Evolutionary conservation across 2,329 filamentous ascomycete genomes (phyloP).

Genomic region (Pestalotiopsis sp.): DNA sequence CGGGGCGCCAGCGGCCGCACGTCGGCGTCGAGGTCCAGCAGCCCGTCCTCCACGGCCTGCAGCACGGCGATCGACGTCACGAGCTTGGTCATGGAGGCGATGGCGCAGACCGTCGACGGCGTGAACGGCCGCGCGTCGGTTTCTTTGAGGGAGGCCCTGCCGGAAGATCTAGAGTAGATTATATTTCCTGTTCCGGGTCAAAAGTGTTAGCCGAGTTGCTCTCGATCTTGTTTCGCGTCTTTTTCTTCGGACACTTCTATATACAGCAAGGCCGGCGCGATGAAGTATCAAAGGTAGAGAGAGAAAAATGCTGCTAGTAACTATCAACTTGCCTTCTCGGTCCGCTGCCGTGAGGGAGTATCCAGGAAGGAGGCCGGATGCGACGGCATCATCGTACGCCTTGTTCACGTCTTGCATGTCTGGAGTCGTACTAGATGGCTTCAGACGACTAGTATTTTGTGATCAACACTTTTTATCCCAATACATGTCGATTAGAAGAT

Average conservation of each 20-base stretch:
- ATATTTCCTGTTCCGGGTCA: slow-evolving; percentile 18
- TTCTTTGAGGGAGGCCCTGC: slow-evolving; percentile 21
- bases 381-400: not conserved
- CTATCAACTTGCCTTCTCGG: not conserved
- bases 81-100: slow-evolving; percentile 41
- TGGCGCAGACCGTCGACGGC: slow-evolving; percentile 19
- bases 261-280: too few relatives aligned
- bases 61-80: slow-evolving; percentile 53
- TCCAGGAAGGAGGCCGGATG: not conserved
- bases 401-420: not conserved
- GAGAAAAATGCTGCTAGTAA: too few relatives aligned
- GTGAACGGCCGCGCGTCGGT: slow-evolving; percentile 24
- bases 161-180: slow-evolving; percentile 24
- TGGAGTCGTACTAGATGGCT: too few relatives aligned
- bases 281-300: too few relatives aligned
- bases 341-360: not conserved
- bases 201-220: not conserved
- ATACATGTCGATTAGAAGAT: too few relatives aligned
- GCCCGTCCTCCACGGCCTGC: slow-evolving; percentile 55
- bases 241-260: too few relatives aligned
- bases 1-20: slow-evolving; percentile 47
- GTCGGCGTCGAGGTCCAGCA: slow-evolving; percentile 47
- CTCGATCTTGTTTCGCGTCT: too few relatives aligned
- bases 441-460: too few relatives aligned
- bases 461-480: too few relatives aligned